phyloP scores from a whole-genome alignment of 768 basidiomycete genomes.

The Rhizopogon vesiculosus region DNA sequence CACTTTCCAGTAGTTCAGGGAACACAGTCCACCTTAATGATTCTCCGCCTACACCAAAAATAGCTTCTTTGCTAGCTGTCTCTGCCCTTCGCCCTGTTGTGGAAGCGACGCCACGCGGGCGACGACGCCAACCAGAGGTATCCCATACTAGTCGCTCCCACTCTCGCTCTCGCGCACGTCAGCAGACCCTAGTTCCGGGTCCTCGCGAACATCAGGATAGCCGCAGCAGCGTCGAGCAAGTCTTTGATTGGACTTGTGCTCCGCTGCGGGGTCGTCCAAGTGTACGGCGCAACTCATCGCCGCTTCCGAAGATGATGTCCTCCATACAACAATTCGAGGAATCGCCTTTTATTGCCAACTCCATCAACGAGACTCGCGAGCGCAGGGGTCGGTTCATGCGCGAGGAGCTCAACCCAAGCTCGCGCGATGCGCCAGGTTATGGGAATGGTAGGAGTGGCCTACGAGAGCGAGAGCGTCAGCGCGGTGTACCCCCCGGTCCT shows the following conservation, averaged over 20 bases:
- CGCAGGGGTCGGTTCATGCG: conserved; percentile 51
- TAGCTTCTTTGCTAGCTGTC: conserved; percentile 26
- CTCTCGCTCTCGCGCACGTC: conserved; percentile 35
- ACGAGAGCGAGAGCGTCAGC: conserved; percentile 34
- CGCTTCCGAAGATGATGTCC: conserved; percentile 44
- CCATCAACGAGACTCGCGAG: conserved; percentile 19
- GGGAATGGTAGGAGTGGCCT: conserved; percentile 66
- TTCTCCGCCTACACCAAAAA: conserved; percentile 62
- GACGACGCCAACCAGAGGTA: conserved; percentile 36
- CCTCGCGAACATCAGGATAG: conserved; percentile 16
- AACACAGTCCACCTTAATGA: conserved; percentile 32
- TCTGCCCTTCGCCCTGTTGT: conserved; percentile 31
- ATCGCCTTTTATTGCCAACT: conserved; percentile 19
- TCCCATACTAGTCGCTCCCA: conserved; percentile 37
- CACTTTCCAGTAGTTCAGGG: conserved; percentile 40
- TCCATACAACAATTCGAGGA: conserved; percentile 31
- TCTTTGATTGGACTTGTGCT: conserved; percentile 43
- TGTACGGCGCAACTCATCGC: conserved; percentile 53
- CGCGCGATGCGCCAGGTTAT: conserved; percentile 53
- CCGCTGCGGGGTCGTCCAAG: conserved; percentile 42
- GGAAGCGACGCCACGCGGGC: conserved; percentile 49
- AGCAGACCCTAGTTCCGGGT: conserved; percentile 8
- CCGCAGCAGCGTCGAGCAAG: conserved; percentile 37
- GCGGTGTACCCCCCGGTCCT: conserved; percentile 13
- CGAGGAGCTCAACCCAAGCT: conserved; percentile 44